These are phyloP conservation scores for Arthrobotrys entomopaga DNA, from an alignment of 2,329 filamentous ascomycete genomes.

Conservation along the genomic window DNA sequence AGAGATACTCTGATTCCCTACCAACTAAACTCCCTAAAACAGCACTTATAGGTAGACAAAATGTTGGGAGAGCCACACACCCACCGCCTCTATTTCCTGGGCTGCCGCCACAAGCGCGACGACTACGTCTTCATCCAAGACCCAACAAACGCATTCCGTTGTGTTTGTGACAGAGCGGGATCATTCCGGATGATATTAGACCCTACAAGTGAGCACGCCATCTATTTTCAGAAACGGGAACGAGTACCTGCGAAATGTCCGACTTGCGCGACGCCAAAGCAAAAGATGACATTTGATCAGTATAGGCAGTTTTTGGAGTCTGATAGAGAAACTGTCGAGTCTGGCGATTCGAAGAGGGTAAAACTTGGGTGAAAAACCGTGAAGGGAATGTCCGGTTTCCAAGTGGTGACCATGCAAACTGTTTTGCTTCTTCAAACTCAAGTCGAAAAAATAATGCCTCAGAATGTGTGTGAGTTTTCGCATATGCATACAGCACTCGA, in stretches of 20 bases:
- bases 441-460: neutral
- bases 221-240: constrained; percentile 2
- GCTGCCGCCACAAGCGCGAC: constrained; percentile 13
- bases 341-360: neutral
- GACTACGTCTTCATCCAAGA: constrained; percentile 28
- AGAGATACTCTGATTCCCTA: no score
- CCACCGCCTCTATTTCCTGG: constrained; percentile 26
- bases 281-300: constrained; percentile 28
- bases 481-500: no score
- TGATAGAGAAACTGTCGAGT: constrained; percentile 1
- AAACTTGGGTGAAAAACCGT: neutral
- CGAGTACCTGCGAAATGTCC: constrained; percentile 3
- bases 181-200: constrained; percentile 9
- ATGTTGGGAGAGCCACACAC: constrained; percentile 30
- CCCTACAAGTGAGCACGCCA: neutral
- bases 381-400: neutral
- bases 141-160: neutral
- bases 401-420: neutral
- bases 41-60: neutral
- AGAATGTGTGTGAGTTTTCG: neutral
- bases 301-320: constrained; percentile 20
- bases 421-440: neutral
- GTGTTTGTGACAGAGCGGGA: constrained; percentile 17
- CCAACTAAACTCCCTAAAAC: neutral
- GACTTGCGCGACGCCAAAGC: neutral